Evolutionary conservation across 495 filamentous ascomycete genomes (phyloP), one percentile per base, ranked within the genome.

Genomic region (Pseudomonodictys pantanalensis): DNA sequence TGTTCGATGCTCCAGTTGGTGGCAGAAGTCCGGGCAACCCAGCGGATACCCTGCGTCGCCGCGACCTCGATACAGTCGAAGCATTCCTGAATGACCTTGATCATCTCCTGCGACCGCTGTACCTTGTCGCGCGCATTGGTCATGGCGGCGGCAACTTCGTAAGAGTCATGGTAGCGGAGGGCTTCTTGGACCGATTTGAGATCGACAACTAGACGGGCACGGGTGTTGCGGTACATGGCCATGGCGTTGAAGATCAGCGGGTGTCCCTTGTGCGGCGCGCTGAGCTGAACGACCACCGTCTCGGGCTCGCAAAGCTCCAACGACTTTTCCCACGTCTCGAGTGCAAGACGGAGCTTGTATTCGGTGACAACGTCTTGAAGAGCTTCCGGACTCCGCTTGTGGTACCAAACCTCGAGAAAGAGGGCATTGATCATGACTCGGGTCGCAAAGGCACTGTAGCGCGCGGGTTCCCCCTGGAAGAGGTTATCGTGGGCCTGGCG

Each of bases 1-100:
- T 98, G 93, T 78, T 98, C 93, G 44, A 97, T 87, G 76, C 93
- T 98, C 93, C 93, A 98, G 78, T 98, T 97, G 50, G 93, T 95
- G 46, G 93, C 90, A 52, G 90, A 95, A 22, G 92, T 97, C 68
- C 91, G 84, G 6, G 95, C 93, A 45, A 98, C 92, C 93, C 93
- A 97, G 71, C 93, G 91, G 67, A 98, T 95, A 61, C 92, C 93
- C 70, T 95, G 90, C 51, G 89, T 73, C 41, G 95, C 93, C 5
- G 93, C 92, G 52, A 95, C 95, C 74, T 97, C 92, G 71, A 98
- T 91, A 78, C 92, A 97, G 74, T 97, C 90, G 74, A 92, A 97
- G 75, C 95, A 97, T 71, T 95, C 90, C 68, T 96, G 86, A 45
- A 97, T 95, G 66, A 98, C 91, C 75, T 95, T 95, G 78, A 95